Percentiles rank a stretch among this genome's conserved stretches.
Conservation (phyloP, 2,329 filamentous ascomycete species). For the Cercospora beticola region DNA sequence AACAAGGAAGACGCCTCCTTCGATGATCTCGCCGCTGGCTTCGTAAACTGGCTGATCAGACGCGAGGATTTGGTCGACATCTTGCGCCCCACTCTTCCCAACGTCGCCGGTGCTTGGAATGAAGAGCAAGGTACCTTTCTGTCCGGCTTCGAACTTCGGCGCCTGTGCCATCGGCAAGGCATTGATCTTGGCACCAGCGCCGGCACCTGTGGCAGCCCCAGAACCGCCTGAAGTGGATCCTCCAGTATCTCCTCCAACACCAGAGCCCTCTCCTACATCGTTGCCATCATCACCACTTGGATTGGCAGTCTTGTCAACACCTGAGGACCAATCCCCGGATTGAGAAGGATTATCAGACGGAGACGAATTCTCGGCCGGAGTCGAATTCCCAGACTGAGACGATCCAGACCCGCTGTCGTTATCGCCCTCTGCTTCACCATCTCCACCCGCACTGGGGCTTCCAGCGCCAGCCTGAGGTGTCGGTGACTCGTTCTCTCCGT, state of each 20-base stretch:
- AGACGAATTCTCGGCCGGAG: not conserved
- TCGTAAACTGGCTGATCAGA: constrained; percentile 4
- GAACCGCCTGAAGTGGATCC: not conserved
- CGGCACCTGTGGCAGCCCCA: not conserved
- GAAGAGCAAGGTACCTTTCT: constrained; percentile 4
- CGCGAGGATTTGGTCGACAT: not conserved
- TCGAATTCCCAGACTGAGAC: not conserved
- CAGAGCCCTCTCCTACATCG: not conserved
- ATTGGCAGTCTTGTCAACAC: not conserved
- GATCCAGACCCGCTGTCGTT: not conserved
- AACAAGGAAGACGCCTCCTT: constrained; percentile 6
- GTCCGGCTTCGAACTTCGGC: not conserved
- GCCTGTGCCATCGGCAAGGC: not conserved
- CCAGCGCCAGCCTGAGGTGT: not conserved
- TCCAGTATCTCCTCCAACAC: not conserved
- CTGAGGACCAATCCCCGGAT: not conserved
- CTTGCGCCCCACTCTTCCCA: not conserved
- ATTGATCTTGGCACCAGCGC: not conserved
- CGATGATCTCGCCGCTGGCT: constrained; percentile 5
- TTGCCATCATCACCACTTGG: not conserved
- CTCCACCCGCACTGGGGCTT: not conserved
- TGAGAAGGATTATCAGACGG: not conserved
- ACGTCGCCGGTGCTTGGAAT: not conserved
- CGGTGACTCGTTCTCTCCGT: not conserved
- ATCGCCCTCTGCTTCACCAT: not conserved